These are phyloP conservation scores for Rosa lucieae DNA, from an alignment of 306 rosid genomes.

Conservation along the genomic window DNA sequence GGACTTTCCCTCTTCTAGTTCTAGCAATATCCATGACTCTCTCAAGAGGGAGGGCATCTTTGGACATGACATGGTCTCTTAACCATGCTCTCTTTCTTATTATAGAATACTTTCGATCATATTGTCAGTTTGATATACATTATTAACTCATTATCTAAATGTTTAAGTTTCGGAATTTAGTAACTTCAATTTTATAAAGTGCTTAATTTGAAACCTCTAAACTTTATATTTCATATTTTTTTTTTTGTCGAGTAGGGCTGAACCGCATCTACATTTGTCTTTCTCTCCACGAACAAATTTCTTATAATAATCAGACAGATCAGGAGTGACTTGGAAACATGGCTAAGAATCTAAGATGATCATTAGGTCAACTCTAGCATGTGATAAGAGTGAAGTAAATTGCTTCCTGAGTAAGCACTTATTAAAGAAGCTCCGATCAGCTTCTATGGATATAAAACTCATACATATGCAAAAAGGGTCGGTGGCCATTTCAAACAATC, in stretches of 20 bases:
- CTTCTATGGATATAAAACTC: slow-evolving; percentile 27
- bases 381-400: slow-evolving; percentile 38
- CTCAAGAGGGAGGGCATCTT: slow-evolving; percentile 50
- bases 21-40: slow-evolving; percentile 55
- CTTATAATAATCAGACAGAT: slow-evolving; percentile 5
- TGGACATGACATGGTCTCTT: slow-evolving; percentile 80
- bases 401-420: slow-evolving; percentile 5
- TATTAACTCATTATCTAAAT: not conserved
- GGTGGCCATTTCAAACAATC: slow-evolving; percentile 34
- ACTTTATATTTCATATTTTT: not conserved
- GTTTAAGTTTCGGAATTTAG: not conserved
- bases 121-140: not conserved
- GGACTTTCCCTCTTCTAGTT: slow-evolving; percentile 45
- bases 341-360: slow-evolving; percentile 10
- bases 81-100: not conserved
- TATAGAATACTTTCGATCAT: not conserved
- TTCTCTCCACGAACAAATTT: not conserved
- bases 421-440: slow-evolving; percentile 1
- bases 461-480: slow-evolving; percentile 30
- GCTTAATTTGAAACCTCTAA: not conserved
- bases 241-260: not conserved
- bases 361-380: slow-evolving; percentile 65
- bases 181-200: not conserved
- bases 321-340: slow-evolving; percentile 9
- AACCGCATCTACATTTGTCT: not conserved